Percentiles rank a stretch among this genome's conserved stretches.
Conservation (phyloP, 805 yeast species). For the Metschnikowia aberdeeniae region DNA sequence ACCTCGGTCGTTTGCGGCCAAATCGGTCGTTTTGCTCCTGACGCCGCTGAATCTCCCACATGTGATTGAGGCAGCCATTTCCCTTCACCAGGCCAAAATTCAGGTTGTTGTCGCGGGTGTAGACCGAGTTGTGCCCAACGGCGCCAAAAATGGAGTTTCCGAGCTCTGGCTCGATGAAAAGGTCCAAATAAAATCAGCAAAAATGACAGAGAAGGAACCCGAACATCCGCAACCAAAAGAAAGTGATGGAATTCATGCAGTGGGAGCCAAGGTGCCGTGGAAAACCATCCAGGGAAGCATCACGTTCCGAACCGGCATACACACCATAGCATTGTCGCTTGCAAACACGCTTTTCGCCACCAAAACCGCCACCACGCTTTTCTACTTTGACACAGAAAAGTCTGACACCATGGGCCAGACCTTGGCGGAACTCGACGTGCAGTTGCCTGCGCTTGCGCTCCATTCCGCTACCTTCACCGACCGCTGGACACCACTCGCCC, state of each 20-base stretch:
- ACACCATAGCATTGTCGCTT: slow-evolving; percentile 22
- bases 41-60: slow-evolving; percentile 32
- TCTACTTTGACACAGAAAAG: slow-evolving; percentile 25
- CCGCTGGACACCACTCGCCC: slow-evolving; percentile 31
- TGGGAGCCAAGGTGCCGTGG: slow-evolving; percentile 38
- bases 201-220: slow-evolving; percentile 24
- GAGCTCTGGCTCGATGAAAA: slow-evolving; percentile 36
- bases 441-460: slow-evolving; percentile 18
- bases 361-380: slow-evolving; percentile 31
- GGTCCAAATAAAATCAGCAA: slow-evolving; percentile 18
- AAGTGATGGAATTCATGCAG: slow-evolving; percentile 35
- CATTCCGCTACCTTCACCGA: slow-evolving; percentile 18
- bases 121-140: slow-evolving; percentile 33
- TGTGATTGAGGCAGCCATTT: slow-evolving; percentile 30
- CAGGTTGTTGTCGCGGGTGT: slow-evolving; percentile 41
- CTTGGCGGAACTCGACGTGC: slow-evolving; percentile 24
- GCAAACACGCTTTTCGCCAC: slow-evolving; percentile 42
- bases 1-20: slow-evolving; percentile 19
- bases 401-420: slow-evolving; percentile 25
- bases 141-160: slow-evolving; percentile 31
- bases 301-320: slow-evolving; percentile 15
- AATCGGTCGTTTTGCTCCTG: slow-evolving; percentile 31
- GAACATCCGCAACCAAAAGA: slow-evolving; percentile 21
- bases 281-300: slow-evolving; percentile 26
- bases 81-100: slow-evolving; percentile 21